Conservation (phyloP, 2,329 filamentous ascomycete genomes). For the Penicillium sp. region DNA sequence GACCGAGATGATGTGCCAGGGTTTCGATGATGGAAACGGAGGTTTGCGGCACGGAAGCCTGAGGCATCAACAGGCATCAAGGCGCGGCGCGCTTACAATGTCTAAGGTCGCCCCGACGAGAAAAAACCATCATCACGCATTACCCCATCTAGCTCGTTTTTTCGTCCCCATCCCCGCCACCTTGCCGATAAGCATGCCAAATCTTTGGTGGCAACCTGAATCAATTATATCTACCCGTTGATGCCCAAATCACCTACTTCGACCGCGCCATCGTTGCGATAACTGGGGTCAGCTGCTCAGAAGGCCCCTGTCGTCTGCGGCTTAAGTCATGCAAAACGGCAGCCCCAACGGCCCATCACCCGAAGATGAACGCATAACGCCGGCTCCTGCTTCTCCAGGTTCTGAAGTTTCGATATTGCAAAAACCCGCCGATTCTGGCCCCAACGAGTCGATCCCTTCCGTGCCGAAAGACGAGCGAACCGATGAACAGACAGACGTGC, state of each 20-base stretch:
- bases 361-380: slow-evolving; percentile 40
- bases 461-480: slow-evolving; percentile 31
- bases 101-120: slow-evolving; percentile 33
- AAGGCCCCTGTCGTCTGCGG: slow-evolving; percentile 43
- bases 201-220: slow-evolving; percentile 36
- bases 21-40: slow-evolving; percentile 30
- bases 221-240: slow-evolving; percentile 38
- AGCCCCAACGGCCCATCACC: slow-evolving; percentile 41
- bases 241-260: slow-evolving; percentile 37
- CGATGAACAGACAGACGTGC: slow-evolving; percentile 17
- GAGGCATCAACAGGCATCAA: slow-evolving; percentile 14
- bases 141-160: slow-evolving; percentile 31
- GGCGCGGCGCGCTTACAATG: slow-evolving; percentile 31
- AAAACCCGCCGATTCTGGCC: slow-evolving; percentile 20
- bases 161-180: slow-evolving; percentile 38
- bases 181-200: slow-evolving; percentile 46
- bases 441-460: slow-evolving; percentile 24
- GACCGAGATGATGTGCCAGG: slow-evolving; percentile 22
- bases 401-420: slow-evolving; percentile 23
- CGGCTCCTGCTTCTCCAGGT: slow-evolving; percentile 25
- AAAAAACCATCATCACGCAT: slow-evolving; percentile 44
- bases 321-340: slow-evolving; percentile 50
- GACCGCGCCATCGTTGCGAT: slow-evolving; percentile 43
- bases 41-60: slow-evolving; percentile 24
- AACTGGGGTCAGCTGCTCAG: slow-evolving; percentile 44